phyloP scores from a whole-genome alignment of 176 grass and related monocot genomes.

The Saccharum spontaneum region DNA sequence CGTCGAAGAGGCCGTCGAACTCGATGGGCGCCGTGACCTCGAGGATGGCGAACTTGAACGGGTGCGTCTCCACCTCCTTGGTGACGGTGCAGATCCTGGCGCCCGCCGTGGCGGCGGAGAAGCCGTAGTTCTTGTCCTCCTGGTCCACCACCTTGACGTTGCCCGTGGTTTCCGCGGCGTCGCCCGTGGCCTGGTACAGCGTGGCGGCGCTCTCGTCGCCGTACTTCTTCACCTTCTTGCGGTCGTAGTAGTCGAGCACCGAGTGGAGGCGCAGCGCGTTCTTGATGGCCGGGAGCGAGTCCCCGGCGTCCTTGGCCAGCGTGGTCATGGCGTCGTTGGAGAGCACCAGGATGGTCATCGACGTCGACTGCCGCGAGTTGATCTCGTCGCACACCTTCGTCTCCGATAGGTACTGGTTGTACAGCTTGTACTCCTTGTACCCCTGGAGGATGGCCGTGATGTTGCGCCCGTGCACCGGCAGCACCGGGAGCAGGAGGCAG shows the following conservation, averaged over 20 bases:
- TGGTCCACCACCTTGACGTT: constrained; percentile 69
- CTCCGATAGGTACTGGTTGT: constrained; percentile 84
- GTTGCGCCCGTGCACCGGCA: constrained; percentile 51
- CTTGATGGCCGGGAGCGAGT: constrained; percentile 72
- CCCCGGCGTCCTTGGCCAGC: constrained; percentile 55
- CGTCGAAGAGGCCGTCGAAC: constrained; percentile 77
- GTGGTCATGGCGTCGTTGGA: constrained; percentile 63
- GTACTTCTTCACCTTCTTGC: constrained; percentile 59
- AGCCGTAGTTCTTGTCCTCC: constrained; percentile 58
- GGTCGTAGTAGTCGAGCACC: constrained; percentile 94
- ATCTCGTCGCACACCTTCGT: constrained; percentile 97
- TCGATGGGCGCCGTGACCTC: constrained; percentile 64
- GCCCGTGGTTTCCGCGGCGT: constrained; percentile 51
- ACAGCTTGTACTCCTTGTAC: constrained; percentile 72
- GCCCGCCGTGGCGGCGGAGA: constrained; percentile 53
- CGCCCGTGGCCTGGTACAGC: constrained; percentile 89
- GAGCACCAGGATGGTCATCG: constrained; percentile 76
- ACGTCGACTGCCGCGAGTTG: constrained; percentile 68
- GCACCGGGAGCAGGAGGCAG: constrained; percentile 28
- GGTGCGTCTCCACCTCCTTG: constrained; percentile 66
- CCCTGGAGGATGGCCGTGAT: constrained; percentile 77
- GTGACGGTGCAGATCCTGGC: constrained; percentile 58
- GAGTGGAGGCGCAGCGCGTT: constrained; percentile 78
- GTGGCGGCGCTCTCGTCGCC: constrained; percentile 43
- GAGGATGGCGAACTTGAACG: constrained; percentile 71